Evolutionary conservation across 2,329 filamentous ascomycete species (phyloP), one percentile per base, ranked within the genome.

Genomic region (Bipolaris sorokiniana): DNA sequence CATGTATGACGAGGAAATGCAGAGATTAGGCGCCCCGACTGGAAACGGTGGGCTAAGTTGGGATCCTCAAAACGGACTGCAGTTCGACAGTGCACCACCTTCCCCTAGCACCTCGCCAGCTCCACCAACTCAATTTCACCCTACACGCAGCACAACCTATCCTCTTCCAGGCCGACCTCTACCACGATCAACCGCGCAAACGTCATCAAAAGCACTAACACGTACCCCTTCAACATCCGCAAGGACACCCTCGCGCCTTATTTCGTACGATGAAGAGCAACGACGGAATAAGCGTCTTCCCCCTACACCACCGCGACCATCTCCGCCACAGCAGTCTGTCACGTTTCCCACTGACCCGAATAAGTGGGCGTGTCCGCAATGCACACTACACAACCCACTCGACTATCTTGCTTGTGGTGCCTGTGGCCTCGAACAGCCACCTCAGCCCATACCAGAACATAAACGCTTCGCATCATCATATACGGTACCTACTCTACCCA

Each of bases 1-100:
- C 16, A 89, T 95, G 23, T 90, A 96, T 70, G 88, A 96, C 71
- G 92, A 96, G 60, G 84, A 87, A 62, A 77, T 80, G 63, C 66
- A 71, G 46, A 78, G 77, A 60, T 64, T 79, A 18, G 71, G 51
- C 81, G 79, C 55, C 28, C 70, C 73, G 9, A 73, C 65, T 15
- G 72, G 69, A 11, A 66, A 54, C 36, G 75, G 75, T 18, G 75
- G 75, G 1, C 58, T 77, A 16, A 70, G 66, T 5, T 77, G 74
- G 74, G 72, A 76, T 62, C 68, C 64, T 4, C 65, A 73, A 38
- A 75, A 76, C 44, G 74, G 74, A 16, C 61, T 76, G 7, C 66
- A 67, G 20, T 75, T 76, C 47, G 73, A 75, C 59, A 70, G 82
- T 87, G 67, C 79, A 84, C 66, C 68, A 11, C 65, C 70, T 18